phyloP scores from a whole-genome alignment of 169 alveolate genomes.

The Plasmodium cynomolgi region DNA sequence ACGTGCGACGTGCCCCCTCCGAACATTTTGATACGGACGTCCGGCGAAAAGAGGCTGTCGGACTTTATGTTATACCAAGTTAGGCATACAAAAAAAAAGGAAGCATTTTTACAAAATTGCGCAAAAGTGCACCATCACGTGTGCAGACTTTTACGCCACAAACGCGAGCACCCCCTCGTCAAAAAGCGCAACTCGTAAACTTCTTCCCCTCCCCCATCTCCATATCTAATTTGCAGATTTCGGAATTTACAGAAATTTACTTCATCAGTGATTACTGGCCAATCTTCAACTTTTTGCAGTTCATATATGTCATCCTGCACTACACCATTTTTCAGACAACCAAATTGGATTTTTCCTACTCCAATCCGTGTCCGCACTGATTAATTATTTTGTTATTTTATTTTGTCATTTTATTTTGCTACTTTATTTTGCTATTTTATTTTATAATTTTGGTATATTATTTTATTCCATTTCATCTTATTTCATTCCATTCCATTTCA shows the following conservation, averaged over 20 bases:
- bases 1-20: constrained; percentile 87
- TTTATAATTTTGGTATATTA: too few relatives aligned
- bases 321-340: constrained; percentile 79
- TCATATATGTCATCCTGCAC: constrained; percentile 79
- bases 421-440: not conserved
- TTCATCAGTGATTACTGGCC: constrained; percentile 85
- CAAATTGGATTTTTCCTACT: constrained; percentile 45
- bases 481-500: too few relatives aligned
- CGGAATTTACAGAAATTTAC: constrained; percentile 85
- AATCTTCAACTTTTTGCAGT: constrained; percentile 74
- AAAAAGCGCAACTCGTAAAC: not conserved
- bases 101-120: not conserved
- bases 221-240: constrained; percentile 70
- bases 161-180: not conserved
- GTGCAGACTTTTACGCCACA: not conserved
- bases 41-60: constrained; percentile 92
- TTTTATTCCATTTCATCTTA: not conserved
- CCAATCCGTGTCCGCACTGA: constrained; percentile 69
- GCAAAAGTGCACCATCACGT: not conserved
- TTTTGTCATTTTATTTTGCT: not conserved
- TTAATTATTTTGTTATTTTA: not conserved
- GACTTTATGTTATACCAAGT: constrained; percentile 91
- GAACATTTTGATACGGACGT: constrained; percentile 89
- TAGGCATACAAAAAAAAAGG: not conserved
- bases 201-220: not conserved